Base-by-base conservation (phyloP, 305 asterid species). In the Solanum hybrid region DNA sequence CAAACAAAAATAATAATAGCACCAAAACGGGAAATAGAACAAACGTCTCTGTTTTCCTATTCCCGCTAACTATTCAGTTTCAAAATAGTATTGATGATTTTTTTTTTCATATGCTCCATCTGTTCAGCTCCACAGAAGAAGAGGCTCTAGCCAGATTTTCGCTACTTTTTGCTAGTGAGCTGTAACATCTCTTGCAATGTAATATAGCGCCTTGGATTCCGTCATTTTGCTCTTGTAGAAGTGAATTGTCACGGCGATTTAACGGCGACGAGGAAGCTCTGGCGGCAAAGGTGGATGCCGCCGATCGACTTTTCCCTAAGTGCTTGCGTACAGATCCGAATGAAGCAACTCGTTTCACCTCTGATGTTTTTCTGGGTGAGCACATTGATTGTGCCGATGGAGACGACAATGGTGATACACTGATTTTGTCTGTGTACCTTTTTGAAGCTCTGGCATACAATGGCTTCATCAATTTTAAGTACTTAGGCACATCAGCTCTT, bases 171-270 rank as follows among this genome's bases (percentile, higher is more conserved):
- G 93, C 78, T 2, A 93, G 85, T 37, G 97, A 92, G 91, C 91
- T 95, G 92, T 90, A 96, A 64, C 95, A 96, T 69, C 91, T 92
- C 92, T 96, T 96, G 93, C 99, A 96, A 82, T 95, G 94, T 5
- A 96, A 96, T 85, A 96, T 96, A 34, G 99, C 99, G 85, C 96
- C 94, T 91, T 93, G 98, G 88, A 97, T 96, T 78, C 98, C 98
- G 17, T 96, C 96, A 37, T 92, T 90, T 66, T 95, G 98, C 37
- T 95, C 95, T 88, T 78, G 32, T 4, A 96, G 85, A 84, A 95
- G 92, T 19, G 96, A 92, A 72, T 94, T 98, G 88, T 95, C 99
- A 87, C 98, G 92, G 91, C 98, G 92, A 89, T 91, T 93, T 38
- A 91, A 89, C 87, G 94, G 91, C 6, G 35, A 32, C 35, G 35